Conservation (phyloP, 345 rosid genomes). For the Melastoma malabathricum region DNA sequence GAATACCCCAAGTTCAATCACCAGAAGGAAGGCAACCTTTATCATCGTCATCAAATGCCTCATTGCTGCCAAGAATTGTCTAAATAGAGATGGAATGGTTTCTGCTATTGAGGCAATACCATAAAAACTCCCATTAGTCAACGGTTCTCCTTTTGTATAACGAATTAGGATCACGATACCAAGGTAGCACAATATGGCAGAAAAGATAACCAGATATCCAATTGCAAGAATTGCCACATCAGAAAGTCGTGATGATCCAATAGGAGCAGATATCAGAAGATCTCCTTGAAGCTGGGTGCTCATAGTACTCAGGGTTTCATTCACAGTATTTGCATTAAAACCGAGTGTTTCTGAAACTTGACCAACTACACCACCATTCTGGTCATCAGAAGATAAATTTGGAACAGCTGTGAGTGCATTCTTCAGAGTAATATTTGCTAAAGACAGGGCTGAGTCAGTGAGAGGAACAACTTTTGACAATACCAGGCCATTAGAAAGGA, state of each 20-base stretch:
- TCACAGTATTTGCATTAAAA: constrained; percentile 47
- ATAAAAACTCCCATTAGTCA: constrained; percentile 66
- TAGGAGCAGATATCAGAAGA: constrained; percentile 45
- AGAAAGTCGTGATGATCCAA: constrained; percentile 72
- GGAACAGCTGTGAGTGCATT: constrained; percentile 58
- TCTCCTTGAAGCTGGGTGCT: constrained; percentile 41
- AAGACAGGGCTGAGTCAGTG: constrained; percentile 49
- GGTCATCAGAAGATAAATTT: constrained; percentile 65
- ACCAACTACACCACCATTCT: constrained; percentile 39
- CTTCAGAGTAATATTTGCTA: constrained; percentile 64
- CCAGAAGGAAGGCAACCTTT: constrained; percentile 95
- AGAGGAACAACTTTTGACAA: constrained; percentile 54
- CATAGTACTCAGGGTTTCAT: constrained; percentile 41
- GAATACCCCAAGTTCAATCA: constrained; percentile 95
- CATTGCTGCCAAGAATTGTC: constrained; percentile 95
- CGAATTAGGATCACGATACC: constrained; percentile 72
- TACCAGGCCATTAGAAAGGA: constrained; percentile 72
- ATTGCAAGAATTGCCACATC: constrained; percentile 89
- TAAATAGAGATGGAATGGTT: constrained; percentile 76
- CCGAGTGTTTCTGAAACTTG: constrained; percentile 51
- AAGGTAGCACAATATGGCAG: constrained; percentile 62
- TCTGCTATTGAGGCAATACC: constrained; percentile 78
- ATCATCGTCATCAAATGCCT: constrained; percentile 99
- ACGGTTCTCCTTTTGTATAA: constrained; percentile 91
- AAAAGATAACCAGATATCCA: constrained; percentile 78